These are phyloP conservation scores for Cryptosporidium sp. DNA, from an alignment of 169 alveolate genomes.

Conservation along the genomic window DNA sequence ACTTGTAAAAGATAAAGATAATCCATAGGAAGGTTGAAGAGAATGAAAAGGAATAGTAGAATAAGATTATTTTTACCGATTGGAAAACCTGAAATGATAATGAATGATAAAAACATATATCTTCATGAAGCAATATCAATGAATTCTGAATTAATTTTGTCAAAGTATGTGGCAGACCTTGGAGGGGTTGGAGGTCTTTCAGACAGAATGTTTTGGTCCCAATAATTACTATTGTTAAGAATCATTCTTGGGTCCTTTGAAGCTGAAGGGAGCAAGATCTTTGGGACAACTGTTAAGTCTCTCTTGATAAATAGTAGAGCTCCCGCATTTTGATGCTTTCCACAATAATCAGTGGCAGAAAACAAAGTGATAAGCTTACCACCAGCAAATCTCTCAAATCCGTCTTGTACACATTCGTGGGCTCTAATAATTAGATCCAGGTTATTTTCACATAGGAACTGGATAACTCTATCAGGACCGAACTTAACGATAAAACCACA, in stretches of 20 bases:
- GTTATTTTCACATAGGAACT: constrained; percentile 86
- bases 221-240: constrained; percentile 3
- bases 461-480: constrained; percentile 93
- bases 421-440: constrained; percentile 93
- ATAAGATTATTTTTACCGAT: too few relatives aligned
- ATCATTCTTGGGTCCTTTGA: constrained; percentile 73
- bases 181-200: constrained; percentile 76
- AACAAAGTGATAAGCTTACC: constrained; percentile 98
- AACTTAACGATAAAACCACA: constrained; percentile 98
- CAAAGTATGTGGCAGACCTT: constrained; percentile 67
- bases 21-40: background rate
- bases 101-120: background rate
- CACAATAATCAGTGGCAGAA: constrained; percentile 99
- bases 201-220: constrained; percentile 71
- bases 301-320: constrained; percentile 97
- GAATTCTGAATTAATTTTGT: constrained; percentile 53
- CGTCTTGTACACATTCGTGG: constrained; percentile 99
- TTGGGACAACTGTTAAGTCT: constrained; percentile 97
- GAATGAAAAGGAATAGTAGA: too few relatives aligned
- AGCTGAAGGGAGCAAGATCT: constrained; percentile 95
- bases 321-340: constrained; percentile 96
- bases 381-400: constrained; percentile 99
- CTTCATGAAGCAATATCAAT: background rate
- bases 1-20: too few relatives aligned
- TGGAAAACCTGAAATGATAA: background rate